Evolutionary conservation across 1,284 basidiomycete species (phyloP).

Genomic region (Bjerkandera adusta): DNA sequence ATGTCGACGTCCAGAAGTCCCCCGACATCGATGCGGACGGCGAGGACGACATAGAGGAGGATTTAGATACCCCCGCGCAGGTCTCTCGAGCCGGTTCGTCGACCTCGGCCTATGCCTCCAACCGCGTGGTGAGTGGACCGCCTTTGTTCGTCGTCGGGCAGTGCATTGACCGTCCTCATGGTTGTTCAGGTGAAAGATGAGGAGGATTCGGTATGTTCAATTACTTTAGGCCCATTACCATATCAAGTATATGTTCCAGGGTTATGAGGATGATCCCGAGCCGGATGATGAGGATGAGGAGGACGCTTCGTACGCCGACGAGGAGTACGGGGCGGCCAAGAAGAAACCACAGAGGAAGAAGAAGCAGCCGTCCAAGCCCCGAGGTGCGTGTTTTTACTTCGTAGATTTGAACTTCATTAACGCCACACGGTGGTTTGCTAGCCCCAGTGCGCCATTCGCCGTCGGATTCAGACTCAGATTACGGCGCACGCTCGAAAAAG

Average conservation of each 20-base stretch:
- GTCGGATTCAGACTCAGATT: slow-evolving; percentile 87
- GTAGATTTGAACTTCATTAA: slow-evolving; percentile 5
- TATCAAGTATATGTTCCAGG: slow-evolving; percentile 40
- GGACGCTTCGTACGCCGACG: slow-evolving; percentile 75
- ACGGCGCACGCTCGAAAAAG: slow-evolving; percentile 83
- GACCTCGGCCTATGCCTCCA: slow-evolving; percentile 29
- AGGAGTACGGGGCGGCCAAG: slow-evolving; percentile 59
- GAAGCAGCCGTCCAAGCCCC: slow-evolving; percentile 60
- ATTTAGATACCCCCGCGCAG: slow-evolving; percentile 26
- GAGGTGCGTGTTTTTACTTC: slow-evolving; percentile 43
- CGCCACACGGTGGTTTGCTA: slow-evolving; percentile 28
- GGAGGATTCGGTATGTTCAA: slow-evolving; percentile 63
- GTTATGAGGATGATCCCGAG: slow-evolving; percentile 58
- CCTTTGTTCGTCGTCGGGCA: slow-evolving; percentile 17
- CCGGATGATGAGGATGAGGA: slow-evolving; percentile 56
- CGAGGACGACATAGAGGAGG: slow-evolving; percentile 33
- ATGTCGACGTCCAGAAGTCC: slow-evolving; percentile 33
- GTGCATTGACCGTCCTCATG: slow-evolving; percentile 20
- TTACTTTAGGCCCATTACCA: slow-evolving; percentile 21
- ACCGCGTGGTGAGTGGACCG: slow-evolving; percentile 30
- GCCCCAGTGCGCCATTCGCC: slow-evolving; percentile 45
- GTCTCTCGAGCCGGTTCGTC: slow-evolving; percentile 23
- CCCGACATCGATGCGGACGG: slow-evolving; percentile 36
- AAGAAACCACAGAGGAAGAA: slow-evolving; percentile 69
- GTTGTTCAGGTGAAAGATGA: slow-evolving; percentile 44